Percentiles rank a stretch among this genome's conserved stretches.
Conservation (phyloP, 257 asterid species). For the Plantago ovata region DNA sequence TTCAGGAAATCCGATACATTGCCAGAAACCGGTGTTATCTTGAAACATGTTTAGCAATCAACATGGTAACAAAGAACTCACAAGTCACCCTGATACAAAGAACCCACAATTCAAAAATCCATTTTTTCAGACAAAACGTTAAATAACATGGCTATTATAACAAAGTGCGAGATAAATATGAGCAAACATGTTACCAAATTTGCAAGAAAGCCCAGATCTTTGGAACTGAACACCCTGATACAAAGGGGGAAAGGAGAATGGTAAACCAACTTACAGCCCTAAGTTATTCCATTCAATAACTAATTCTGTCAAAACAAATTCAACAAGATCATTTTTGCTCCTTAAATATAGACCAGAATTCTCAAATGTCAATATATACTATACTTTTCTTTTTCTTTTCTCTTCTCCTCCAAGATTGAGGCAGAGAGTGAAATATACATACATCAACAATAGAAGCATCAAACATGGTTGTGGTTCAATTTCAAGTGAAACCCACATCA, state of each 20-base stretch:
- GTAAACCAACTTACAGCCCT: constrained; percentile 15
- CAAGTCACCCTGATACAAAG: no score
- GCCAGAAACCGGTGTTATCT: no score
- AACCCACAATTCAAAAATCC: not conserved
- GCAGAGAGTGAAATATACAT: no score
- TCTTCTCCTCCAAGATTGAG: no score
- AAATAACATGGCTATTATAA: not conserved
- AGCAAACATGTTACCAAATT: constrained; percentile 23
- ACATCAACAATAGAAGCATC: not conserved
- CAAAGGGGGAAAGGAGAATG: constrained; percentile 26
- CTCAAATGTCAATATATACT: not conserved
- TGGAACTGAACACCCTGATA: constrained; percentile 34
- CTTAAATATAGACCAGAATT: constrained; percentile 9
- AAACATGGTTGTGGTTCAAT: not conserved
- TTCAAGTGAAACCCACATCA: constrained; percentile 4
- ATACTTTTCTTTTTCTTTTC: no score
- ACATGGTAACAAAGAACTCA: no score
- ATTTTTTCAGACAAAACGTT: not conserved
- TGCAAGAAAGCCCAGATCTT: constrained; percentile 20
- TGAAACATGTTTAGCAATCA: no score
- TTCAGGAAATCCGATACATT: not conserved
- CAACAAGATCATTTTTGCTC: constrained; percentile 19
- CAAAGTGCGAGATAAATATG: constrained; percentile 4
- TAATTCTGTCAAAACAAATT: constrained; percentile 16
- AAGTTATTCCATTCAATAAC: constrained; percentile 12